Evolutionary conservation across 163 green algal genomes (phyloP), one percentile per base, ranked within the genome.

Genomic region (Smithsoniella earleae): DNA sequence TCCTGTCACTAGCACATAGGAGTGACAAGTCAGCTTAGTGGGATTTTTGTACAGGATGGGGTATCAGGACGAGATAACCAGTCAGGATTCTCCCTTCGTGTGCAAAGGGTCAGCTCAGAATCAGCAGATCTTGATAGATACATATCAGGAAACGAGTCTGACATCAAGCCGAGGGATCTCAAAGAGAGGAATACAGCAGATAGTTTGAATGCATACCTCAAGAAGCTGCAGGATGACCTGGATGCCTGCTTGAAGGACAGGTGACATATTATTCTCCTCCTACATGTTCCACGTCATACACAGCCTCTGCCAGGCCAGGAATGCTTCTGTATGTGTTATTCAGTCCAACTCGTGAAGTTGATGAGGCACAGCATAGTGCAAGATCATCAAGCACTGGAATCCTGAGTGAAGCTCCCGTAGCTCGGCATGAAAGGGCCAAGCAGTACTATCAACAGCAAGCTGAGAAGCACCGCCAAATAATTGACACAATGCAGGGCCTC

Each of bases 371-470:
- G 10, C 58, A 69, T 31, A 69, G 58, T 40, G 27, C 58, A 36
- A 69, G 58, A 36, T 69, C 58, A 10, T 69, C 58, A 4, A 69
- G 58, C 58, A 69, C 58, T 38, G 58, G 58, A 28, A 13, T 69
- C 6, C 58, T 69, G 6, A 69, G 58, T 40, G 58, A 69, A 36
- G 58, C 58, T 0, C 58, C 58, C 8, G 16, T 69, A 6, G 10
- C 43, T n/a, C 20, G 58, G 10, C 58, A 38, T 13, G n/a, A 36
- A 34, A 33, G 34, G 58, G 25, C 58, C 58, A 36, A 36, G 27
- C 31, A 69, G 58, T 45, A 13, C 30, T n/a, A 22, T 4, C 58
- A 69, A 13, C 58, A 69, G 27, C 18, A 38, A 13, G 58, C 58
- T 38, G 58, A 69, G 6, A 69, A n/a, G 25, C 58, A 69, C 20